These are phyloP conservation scores for Adansonia madagascariensis DNA, from an alignment of 441 rosid genomes.

Conservation along the genomic window DNA sequence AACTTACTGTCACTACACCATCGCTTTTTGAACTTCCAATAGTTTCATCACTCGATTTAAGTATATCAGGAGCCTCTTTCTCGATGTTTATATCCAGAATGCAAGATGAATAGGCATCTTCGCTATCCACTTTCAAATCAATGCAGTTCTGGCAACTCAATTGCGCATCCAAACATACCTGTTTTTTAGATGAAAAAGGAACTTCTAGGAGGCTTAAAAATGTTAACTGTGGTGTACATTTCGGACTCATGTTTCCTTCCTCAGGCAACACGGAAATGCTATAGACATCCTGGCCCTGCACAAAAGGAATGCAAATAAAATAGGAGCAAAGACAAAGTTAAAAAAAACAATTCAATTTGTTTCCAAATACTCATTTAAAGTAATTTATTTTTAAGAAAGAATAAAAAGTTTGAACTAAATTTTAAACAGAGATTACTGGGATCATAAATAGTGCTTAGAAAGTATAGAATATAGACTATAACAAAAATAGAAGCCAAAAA, in stretches of 20 bases:
- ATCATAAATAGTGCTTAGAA: neutral
- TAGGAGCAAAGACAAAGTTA: slow-evolving; percentile 17
- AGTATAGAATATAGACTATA: neutral
- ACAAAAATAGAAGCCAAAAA: neutral
- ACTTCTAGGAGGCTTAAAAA: slow-evolving; percentile 70
- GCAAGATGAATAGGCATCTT: slow-evolving; percentile 64
- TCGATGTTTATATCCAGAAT: slow-evolving; percentile 66
- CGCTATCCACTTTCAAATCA: slow-evolving; percentile 55
- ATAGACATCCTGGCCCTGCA: slow-evolving; percentile 69
- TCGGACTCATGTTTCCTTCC: slow-evolving; percentile 47
- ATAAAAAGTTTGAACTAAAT: slow-evolving; percentile 6
- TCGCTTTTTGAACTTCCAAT: slow-evolving; percentile 45
- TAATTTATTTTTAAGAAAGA: slow-evolving; percentile 12
- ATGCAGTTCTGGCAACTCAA: slow-evolving; percentile 60
- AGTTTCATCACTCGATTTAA: slow-evolving; percentile 40
- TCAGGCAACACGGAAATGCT: slow-evolving; percentile 72
- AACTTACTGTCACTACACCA: slow-evolving; percentile 51
- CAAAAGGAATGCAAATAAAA: slow-evolving; percentile 24
- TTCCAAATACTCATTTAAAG: neutral
- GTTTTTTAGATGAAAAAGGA: slow-evolving; percentile 62
- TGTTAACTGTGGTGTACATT: slow-evolving; percentile 54
- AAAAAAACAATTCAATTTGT: neutral
- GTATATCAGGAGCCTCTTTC: slow-evolving; percentile 50
- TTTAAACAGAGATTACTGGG: slow-evolving; percentile 1
- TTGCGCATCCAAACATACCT: slow-evolving; percentile 52